These are phyloP conservation scores for Phytophthora cryptogea DNA, from an alignment of 352 stramenopile genomes.

Conservation along the genomic window DNA sequence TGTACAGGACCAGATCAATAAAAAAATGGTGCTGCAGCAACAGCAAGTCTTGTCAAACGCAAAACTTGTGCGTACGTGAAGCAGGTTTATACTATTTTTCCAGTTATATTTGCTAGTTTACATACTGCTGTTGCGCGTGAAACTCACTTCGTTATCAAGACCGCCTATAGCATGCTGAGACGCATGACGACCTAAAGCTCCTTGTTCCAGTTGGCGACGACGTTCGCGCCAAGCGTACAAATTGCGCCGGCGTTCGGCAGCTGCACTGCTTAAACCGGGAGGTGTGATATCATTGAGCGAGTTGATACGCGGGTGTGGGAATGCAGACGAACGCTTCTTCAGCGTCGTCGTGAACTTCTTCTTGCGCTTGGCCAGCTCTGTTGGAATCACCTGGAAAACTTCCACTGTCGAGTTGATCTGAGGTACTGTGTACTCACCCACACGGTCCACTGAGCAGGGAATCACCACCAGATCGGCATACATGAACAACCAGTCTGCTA, in stretches of 20 bases:
- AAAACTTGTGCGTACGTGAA: not conserved
- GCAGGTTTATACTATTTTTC: constrained; percentile 11
- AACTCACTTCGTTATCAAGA: constrained; percentile 8
- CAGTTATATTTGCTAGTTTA: constrained; percentile 31
- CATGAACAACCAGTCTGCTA: constrained; percentile 52
- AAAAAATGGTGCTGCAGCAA: constrained; percentile 3
- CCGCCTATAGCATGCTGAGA: constrained; percentile 21
- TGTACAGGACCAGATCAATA: constrained; percentile 21
- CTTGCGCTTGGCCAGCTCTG: constrained; percentile 38
- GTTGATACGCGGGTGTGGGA: constrained; percentile 5
- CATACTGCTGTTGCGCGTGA: constrained; percentile 23
- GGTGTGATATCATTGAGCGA: constrained; percentile 13
- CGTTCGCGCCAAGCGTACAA: constrained; percentile 38
- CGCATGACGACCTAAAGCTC: constrained; percentile 23
- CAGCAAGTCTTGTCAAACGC: not conserved
- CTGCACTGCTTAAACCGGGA: constrained; percentile 24
- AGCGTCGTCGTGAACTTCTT: constrained; percentile 43
- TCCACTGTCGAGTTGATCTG: constrained; percentile 44
- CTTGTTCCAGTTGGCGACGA: constrained; percentile 32
- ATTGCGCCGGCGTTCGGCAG: constrained; percentile 30
- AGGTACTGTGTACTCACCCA: constrained; percentile 48
- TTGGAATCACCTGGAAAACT: constrained; percentile 46
- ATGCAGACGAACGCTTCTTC: constrained; percentile 25
- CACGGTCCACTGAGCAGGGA: constrained; percentile 35
- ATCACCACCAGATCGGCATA: constrained; percentile 47